Evolutionary conservation across 306 rosid genomes (phyloP), one percentile per base, ranked within the genome.

Genomic region (cucumber (Cucumis sativus)): DNA sequence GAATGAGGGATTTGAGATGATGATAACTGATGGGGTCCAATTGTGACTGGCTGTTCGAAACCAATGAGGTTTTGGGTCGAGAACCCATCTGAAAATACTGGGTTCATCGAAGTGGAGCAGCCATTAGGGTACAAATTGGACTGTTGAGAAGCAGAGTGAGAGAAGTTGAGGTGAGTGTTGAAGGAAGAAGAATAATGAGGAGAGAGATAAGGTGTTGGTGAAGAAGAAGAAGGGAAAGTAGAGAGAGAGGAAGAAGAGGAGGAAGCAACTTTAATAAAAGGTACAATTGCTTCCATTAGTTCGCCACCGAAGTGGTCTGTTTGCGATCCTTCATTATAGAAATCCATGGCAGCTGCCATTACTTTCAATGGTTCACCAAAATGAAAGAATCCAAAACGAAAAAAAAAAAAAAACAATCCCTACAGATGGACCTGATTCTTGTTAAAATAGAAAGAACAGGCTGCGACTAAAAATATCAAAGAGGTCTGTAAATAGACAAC

Each of bases 281-380:
- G 93, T 89, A 86, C 88, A 71, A 95, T 96, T 83, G 91, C 98
- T 89, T 95, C 99, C 99, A 95, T 95, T 54, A 95, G 80, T 85
- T 95, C 98, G 77, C 98, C 98, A 43, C 91, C 85, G 33, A 82
- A 84, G 5, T 91, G 88, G 78, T 85, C 93, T 64, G 97, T 80
- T 21, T 83, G 91, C 79, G 80, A 47, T 43, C 79, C 78, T 84
- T 81, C 74, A 78, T 71, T 85, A 89, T 87, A 92, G 80, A 86
- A 86, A 86, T 87, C 91, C 97, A 88, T 87, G 47, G 87, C 83
- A 81, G 96, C 87, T 81, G 92, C 97, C 97, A 95, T 92, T 25
- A 30, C 72, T 79, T 78, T 78, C 47, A 25, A 76, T 43, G 35
- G 20, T 75, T 45, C 4, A 21, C 63, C 25, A 17, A 54, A 79